Conservation (phyloP, 1,284 basidiomycete genomes). For the Bjerkandera adusta region DNA sequence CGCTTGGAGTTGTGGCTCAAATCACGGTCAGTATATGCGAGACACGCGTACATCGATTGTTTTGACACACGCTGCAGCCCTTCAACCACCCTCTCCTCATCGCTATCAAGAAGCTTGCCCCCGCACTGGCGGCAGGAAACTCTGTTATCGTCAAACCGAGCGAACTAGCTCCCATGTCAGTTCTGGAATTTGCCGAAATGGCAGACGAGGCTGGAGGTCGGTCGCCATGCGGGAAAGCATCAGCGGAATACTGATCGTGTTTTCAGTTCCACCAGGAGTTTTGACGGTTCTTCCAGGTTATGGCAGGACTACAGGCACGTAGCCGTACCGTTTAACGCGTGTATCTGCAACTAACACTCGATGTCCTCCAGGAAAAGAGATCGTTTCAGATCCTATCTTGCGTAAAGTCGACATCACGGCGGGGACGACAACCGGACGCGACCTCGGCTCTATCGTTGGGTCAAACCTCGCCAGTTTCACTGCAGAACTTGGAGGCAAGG, state of each 20-base stretch:
- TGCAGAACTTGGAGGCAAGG: slow-evolving; percentile 82
- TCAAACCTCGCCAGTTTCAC: slow-evolving; percentile 71
- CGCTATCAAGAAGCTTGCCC: slow-evolving; percentile 83
- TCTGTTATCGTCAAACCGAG: slow-evolving; percentile 76
- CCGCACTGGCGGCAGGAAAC: slow-evolving; percentile 83
- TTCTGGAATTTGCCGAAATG: slow-evolving; percentile 72
- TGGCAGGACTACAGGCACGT: slow-evolving; percentile 51
- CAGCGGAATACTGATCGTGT: not conserved
- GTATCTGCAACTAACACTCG: not conserved
- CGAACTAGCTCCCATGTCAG: slow-evolving; percentile 74
- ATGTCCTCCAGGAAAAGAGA: slow-evolving; percentile 38
- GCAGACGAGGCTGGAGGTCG: slow-evolving; percentile 63
- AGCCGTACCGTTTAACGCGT: not conserved
- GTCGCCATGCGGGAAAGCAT: slow-evolving; percentile 17
- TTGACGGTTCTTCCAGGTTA: slow-evolving; percentile 72
- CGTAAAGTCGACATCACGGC: slow-evolving; percentile 87
- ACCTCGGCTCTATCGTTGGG: slow-evolving; percentile 69
- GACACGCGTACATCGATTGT: not conserved
- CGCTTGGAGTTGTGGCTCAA: slow-evolving; percentile 81
- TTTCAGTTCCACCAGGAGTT: slow-evolving; percentile 69
- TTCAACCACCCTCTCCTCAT: slow-evolving; percentile 85
- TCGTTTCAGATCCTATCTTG: slow-evolving; percentile 63
- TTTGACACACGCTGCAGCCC: slow-evolving; percentile 42
- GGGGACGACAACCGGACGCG: slow-evolving; percentile 72
- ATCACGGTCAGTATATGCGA: slow-evolving; percentile 58